Evolutionary conservation across 1,139 yeast species (phyloP).

Genomic region (Blastobotrys serpentis): DNA sequence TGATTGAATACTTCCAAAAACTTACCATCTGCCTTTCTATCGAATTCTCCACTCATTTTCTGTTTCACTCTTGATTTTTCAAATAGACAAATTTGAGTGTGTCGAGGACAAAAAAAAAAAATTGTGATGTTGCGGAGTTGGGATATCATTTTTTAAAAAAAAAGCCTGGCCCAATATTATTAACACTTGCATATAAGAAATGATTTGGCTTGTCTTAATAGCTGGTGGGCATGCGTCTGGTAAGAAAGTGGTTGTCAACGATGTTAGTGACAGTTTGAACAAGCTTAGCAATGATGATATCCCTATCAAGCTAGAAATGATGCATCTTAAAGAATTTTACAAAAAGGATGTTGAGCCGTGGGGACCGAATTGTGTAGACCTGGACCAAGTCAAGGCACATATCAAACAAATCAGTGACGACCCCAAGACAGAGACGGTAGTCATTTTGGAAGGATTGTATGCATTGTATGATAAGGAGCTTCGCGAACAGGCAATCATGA

Average conservation of each 20-base stretch:
- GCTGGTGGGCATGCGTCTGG: slow-evolving; percentile 83
- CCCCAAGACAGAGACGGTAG: slow-evolving; percentile 34
- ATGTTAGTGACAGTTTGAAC: slow-evolving; percentile 25
- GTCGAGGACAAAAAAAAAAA: neutral
- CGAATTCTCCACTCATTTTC: slow-evolving; percentile 40
- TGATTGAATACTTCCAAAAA: no score
- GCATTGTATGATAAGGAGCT: slow-evolving; percentile 67
- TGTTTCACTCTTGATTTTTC: neutral
- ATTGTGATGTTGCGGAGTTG: slow-evolving; percentile 10
- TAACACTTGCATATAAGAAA: neutral
- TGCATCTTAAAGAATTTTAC: slow-evolving; percentile 36
- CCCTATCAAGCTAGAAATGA: slow-evolving; percentile 20
- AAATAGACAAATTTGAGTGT: no score
- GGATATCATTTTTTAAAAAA: neutral
- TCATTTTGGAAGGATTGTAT: slow-evolving; percentile 74
- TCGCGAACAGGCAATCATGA: slow-evolving; percentile 59
- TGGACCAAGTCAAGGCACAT: slow-evolving; percentile 35
- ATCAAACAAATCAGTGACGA: slow-evolving; percentile 21
- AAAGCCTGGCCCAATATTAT: neutral
- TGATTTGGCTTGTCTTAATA: slow-evolving; percentile 49
- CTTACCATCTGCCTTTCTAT: slow-evolving; percentile 53
- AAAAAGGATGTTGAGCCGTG: slow-evolving; percentile 11
- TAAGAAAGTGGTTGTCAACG: slow-evolving; percentile 40
- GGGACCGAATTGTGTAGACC: slow-evolving; percentile 42
- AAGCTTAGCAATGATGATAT: slow-evolving; percentile 18